Evolutionary conservation across 148 eudicot genomes (phyloP), one percentile per base, ranked within the genome.

Genomic region (Vaccinium vitisidaea): DNA sequence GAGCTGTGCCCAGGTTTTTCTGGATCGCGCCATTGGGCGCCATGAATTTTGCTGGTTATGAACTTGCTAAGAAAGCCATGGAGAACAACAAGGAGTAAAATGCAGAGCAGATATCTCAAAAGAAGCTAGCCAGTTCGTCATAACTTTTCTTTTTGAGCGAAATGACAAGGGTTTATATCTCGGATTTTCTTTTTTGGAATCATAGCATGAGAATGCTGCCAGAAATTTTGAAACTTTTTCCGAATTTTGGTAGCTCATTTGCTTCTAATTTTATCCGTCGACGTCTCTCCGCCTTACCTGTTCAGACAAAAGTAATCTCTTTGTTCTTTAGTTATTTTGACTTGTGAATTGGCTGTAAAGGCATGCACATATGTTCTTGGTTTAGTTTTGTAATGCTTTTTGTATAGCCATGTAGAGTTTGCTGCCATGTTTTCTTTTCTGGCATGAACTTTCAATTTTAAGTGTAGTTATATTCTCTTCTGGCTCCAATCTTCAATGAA

Each of bases 21-120:
- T 96, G 99, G 98, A 91, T 96, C 13, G 98, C 97, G 43, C 98
- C 99, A 1, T 88, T 96, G 3, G 99, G 99, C 14, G 98, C 98
- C 0, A 94, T 96, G 95, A 96, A 96, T 84, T 96, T 94, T 82
- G 98, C 98, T 0, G 99, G 98, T 49, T 96, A 96, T 82, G 99
- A 96, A 87, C 99, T 96, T 50, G 92, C 93, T 43, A 94, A 86
- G 84, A 94, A 94, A 84, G 95, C 99, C 83, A 96, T 96, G 97
- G 88, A 83, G 85, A 88, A 89, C 83, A 87, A 75, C 10, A 91
- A 91, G 55, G 98, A 92, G 84, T 59, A 86, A 43, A 27, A 86
- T 1, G 80, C 36, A 32, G 91, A 93, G 16, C 92, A 86, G 86
- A 48, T 79, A 70, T 77, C 88, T 30, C 87, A 87, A 30, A 89